Conservation (phyloP, 192 early-diverging fungal species). For the Gryganskiella cystojenkinii region DNA sequence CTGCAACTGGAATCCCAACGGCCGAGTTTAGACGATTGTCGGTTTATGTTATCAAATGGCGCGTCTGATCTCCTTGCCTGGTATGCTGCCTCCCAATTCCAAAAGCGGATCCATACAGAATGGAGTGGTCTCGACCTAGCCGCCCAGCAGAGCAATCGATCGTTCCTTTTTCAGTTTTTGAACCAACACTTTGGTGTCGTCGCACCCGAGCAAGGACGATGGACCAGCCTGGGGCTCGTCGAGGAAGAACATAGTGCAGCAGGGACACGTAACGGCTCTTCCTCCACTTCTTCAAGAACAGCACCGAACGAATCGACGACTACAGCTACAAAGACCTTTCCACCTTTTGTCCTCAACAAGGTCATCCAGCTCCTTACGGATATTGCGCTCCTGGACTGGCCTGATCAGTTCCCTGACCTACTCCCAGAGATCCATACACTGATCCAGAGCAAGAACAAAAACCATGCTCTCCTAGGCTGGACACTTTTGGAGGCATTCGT, state of each 20-base stretch:
- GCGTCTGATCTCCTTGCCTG: slow-evolving; percentile 37
- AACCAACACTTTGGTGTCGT: slow-evolving; percentile 34
- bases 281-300: background rate
- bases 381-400: slow-evolving; percentile 47
- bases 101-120: slow-evolving; percentile 42
- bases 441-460: slow-evolving; percentile 36
- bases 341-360: slow-evolving; percentile 44
- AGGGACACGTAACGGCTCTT: background rate
- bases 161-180: slow-evolving; percentile 35
- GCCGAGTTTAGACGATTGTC: slow-evolving; percentile 32
- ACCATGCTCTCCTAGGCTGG: slow-evolving; percentile 41
- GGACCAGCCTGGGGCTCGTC: background rate
- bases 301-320: background rate
- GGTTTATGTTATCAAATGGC: slow-evolving; percentile 36
- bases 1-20: slow-evolving; percentile 34
- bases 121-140: slow-evolving; percentile 37
- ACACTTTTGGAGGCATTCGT: slow-evolving; percentile 36
- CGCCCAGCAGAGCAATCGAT: slow-evolving; percentile 24
- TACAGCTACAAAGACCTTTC: background rate
- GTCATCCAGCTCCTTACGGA: slow-evolving; percentile 42
- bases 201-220: background rate
- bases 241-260: background rate
- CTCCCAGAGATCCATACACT: slow-evolving; percentile 38
- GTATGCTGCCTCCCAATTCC: slow-evolving; percentile 48
- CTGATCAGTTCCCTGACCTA: slow-evolving; percentile 38